Percentiles rank a stretch among this genome's conserved stretches.
phyloP scores from a whole-genome alignment of 2,329 filamentous ascomycete species.

The Penicillium italicum region DNA sequence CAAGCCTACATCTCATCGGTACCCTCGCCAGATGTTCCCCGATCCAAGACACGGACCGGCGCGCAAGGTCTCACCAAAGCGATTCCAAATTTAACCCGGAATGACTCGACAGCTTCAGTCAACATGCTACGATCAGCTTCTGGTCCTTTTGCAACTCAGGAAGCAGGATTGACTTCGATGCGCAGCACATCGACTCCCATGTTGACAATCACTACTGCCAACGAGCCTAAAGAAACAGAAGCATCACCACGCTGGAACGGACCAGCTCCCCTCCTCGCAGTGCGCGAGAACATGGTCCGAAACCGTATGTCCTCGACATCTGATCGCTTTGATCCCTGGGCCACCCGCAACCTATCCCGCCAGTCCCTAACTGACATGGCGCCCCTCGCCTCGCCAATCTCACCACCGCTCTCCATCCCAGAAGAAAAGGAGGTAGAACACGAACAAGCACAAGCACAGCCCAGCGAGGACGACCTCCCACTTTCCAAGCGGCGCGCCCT shows the following conservation, averaged over 20 bases:
- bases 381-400: constrained; percentile 17
- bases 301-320: constrained; percentile 39
- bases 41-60: constrained; percentile 8
- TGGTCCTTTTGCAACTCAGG: background rate
- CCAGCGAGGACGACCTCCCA: constrained; percentile 63
- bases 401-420: constrained; percentile 16
- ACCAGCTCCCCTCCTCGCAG: constrained; percentile 50
- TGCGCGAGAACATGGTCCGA: constrained; percentile 52
- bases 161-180: background rate
- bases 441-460: background rate
- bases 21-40: constrained; percentile 4
- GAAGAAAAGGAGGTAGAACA: constrained; percentile 23
- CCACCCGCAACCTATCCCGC: constrained; percentile 27
- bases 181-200: constrained; percentile 23
- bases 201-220: constrained; percentile 17
- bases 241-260: constrained; percentile 27
- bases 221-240: constrained; percentile 14
- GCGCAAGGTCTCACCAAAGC: constrained; percentile 3
- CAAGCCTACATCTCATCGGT: constrained; percentile 13
- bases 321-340: constrained; percentile 31
- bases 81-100: constrained; percentile 9
- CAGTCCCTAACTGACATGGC: constrained; percentile 23
- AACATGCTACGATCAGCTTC: background rate
- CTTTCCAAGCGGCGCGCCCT: constrained; percentile 64
- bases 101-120: constrained; percentile 15